phyloP scores from a whole-genome alignment of 352 stramenopile species.

The Pythium dissotocum region DNA sequence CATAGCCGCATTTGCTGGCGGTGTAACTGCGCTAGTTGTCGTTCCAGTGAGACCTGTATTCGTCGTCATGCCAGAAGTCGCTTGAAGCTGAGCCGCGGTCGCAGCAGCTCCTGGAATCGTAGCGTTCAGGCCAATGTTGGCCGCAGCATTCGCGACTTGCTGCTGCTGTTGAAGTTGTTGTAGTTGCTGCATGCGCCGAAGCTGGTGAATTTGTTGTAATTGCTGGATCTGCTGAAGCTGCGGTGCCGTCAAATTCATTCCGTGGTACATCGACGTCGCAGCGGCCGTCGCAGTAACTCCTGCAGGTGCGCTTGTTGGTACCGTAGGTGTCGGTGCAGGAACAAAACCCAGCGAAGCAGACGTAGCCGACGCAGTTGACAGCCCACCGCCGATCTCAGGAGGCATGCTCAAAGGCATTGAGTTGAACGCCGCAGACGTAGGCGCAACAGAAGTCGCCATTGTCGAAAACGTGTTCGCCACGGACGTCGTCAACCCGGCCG shows the following conservation, averaged over 20 bases:
- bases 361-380: constrained; percentile 27
- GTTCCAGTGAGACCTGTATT: not conserved
- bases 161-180: constrained; percentile 78
- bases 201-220: constrained; percentile 85
- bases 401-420: constrained; percentile 72
- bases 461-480: constrained; percentile 28
- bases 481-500: constrained; percentile 26
- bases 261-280: constrained; percentile 63
- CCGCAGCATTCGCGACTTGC: constrained; percentile 39
- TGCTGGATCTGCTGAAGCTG: constrained; percentile 87
- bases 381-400: constrained; percentile 53
- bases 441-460: constrained; percentile 19
- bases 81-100: constrained; percentile 35
- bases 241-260: constrained; percentile 73
- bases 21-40: not conserved
- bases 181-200: constrained; percentile 70
- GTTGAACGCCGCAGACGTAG: constrained; percentile 42
- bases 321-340: constrained; percentile 38
- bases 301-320: constrained; percentile 44
- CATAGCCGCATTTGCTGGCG: not conserved
- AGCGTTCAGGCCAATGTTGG: constrained; percentile 34
- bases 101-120: constrained; percentile 30
- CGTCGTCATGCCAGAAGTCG: constrained; percentile 5
- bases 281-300: constrained; percentile 29
- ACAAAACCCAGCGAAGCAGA: constrained; percentile 43